phyloP scores from a whole-genome alignment of 116 monocot genomes.

The Phalaenopsis hybrid region DNA sequence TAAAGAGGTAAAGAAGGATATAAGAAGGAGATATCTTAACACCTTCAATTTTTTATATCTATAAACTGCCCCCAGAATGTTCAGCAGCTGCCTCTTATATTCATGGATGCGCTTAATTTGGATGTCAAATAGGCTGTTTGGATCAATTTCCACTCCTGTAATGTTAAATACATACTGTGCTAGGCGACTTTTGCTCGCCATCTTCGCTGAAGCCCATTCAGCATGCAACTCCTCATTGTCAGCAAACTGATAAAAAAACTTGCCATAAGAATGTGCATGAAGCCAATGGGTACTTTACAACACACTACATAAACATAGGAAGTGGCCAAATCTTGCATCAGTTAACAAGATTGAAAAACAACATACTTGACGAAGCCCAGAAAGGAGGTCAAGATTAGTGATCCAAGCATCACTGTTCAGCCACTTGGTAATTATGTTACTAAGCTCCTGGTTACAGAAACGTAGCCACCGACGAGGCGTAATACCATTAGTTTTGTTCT shows the following conservation, averaged over 20 bases:
- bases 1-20: not conserved
- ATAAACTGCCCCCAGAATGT: constrained; percentile 75
- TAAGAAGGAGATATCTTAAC: not conserved
- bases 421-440: constrained; percentile 83
- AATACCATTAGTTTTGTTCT: constrained; percentile 93
- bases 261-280: not conserved
- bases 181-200: constrained; percentile 59
- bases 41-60: constrained; percentile 96
- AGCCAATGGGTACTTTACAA: not conserved
- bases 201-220: constrained; percentile 80
- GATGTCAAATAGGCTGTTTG: constrained; percentile 79
- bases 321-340: not conserved
- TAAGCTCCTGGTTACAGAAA: constrained; percentile 80
- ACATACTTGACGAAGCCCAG: constrained; percentile 67
- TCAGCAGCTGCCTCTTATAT: constrained; percentile 88
- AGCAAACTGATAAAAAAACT: constrained; percentile 47
- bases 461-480: constrained; percentile 79
- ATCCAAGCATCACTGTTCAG: constrained; percentile 80
- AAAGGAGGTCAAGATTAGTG: constrained; percentile 76
- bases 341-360: not conserved
- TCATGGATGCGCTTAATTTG: constrained; percentile 96
- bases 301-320: not conserved
- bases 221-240: constrained; percentile 67
- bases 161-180: constrained; percentile 59
- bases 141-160: constrained; percentile 67